A percentile compares a stretch with the other conserved stretches of the same genome.
Conservation (phyloP, 179 eudicot genomes). For the Patellifolia procumbens region DNA sequence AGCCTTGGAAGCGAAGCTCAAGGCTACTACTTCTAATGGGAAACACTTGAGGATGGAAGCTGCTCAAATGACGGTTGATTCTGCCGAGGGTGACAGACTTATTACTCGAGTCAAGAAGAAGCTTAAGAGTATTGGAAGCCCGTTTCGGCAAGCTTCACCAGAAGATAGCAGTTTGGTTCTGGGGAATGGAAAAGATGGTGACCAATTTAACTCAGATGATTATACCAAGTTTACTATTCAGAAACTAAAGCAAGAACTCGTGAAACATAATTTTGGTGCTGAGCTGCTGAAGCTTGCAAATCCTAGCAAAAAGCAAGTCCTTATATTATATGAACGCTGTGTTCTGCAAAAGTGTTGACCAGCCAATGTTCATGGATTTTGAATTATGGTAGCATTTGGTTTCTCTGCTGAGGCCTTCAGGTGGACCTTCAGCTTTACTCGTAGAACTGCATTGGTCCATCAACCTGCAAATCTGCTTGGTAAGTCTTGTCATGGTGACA, state of each 20-base stretch:
- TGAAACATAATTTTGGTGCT: conserved; percentile 70
- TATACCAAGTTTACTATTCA: conserved; percentile 69
- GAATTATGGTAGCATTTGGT: conserved; percentile 14
- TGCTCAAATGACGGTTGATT: conserved; percentile 52
- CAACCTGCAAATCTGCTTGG: neutral
- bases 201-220: conserved; percentile 53
- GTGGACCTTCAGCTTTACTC: neutral
- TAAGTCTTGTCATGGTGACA: conserved; percentile 1
- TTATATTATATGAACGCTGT: conserved; percentile 73
- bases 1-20: conserved; percentile 69
- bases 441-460: neutral
- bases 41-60: conserved; percentile 70
- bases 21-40: conserved; percentile 69
- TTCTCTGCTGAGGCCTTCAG: neutral
- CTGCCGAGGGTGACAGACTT: conserved; percentile 57
- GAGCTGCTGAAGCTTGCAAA: conserved; percentile 72
- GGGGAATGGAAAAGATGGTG: conserved; percentile 49
- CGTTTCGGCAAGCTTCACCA: conserved; percentile 38
- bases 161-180: conserved; percentile 69
- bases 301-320: conserved; percentile 72
- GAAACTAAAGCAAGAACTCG: conserved; percentile 80
- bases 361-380: neutral
- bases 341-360: conserved; percentile 56
- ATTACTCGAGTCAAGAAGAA: conserved; percentile 57
- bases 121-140: conserved; percentile 62